A percentile compares a stretch with the other conserved stretches of the same genome.
phyloP scores from a whole-genome alignment of 2,329 filamentous ascomycete genomes.

The Colletotrichum camelliae region DNA sequence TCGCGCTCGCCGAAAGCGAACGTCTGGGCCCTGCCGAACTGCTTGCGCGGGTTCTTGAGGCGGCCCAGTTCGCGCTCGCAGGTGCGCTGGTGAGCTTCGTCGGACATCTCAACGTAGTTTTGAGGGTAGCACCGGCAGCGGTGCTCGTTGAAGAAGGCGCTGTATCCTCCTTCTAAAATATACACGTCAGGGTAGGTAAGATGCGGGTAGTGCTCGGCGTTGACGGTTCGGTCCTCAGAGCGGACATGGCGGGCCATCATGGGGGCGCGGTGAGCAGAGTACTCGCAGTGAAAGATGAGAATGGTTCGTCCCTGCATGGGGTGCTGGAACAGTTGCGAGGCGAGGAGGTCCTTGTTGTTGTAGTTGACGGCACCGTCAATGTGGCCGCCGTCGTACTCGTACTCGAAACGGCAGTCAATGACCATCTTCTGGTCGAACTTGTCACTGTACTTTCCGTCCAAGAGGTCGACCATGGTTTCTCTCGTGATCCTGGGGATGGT shows the following conservation, averaged over 20 bases:
- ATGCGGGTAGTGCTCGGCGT: constrained; percentile 84
- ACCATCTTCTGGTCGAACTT: constrained; percentile 83
- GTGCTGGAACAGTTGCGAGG: constrained; percentile 76
- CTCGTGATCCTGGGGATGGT: constrained; percentile 86
- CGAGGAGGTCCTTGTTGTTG: constrained; percentile 92
- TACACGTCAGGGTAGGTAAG: constrained; percentile 98
- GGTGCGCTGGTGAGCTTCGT: constrained; percentile 87
- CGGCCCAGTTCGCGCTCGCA: constrained; percentile 96
- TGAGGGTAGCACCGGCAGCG: constrained; percentile 86
- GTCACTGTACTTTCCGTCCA: constrained; percentile 82
- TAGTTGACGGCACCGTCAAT: constrained; percentile 94
- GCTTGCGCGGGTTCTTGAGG: constrained; percentile 83
- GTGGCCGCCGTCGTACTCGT: constrained; percentile 96
- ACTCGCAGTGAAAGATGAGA: constrained; percentile 96
- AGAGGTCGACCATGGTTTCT: constrained; percentile 81
- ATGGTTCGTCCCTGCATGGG: constrained; percentile 75
- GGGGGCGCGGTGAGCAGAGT: constrained; percentile 93
- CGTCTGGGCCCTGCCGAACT: constrained; percentile 86
- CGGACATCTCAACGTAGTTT: constrained; percentile 96
- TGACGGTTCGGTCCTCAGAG: constrained; percentile 83
- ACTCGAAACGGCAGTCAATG: constrained; percentile 97
- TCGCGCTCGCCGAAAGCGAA: constrained; percentile 89
- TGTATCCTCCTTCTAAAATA: constrained; percentile 96
- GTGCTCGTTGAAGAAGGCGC: constrained; percentile 84
- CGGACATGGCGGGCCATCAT: constrained; percentile 96